Evolutionary conservation across 2,329 filamentous ascomycete species (phyloP).

Genomic region (Ascochyta fabae): DNA sequence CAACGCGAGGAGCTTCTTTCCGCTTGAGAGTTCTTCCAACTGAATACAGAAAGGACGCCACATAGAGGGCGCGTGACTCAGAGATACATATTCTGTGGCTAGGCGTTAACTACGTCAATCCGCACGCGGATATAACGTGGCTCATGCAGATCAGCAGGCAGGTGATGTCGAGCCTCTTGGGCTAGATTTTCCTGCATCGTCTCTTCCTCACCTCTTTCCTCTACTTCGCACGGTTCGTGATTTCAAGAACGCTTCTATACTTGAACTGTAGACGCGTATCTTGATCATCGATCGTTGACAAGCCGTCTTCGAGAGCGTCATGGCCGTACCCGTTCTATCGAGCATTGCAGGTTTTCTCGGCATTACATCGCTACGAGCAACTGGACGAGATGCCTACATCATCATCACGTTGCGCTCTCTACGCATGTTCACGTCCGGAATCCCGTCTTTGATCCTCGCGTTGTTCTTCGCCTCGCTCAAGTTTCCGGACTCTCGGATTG

Average conservation of each 20-base stretch:
- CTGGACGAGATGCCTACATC: conserved; percentile 47
- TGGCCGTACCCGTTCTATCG: conserved; percentile 27
- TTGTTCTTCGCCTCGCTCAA: conserved; percentile 47
- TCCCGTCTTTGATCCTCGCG: conserved; percentile 47
- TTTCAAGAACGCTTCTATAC: conserved; percentile 1
- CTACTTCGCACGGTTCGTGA: background rate
- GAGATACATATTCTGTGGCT: background rate
- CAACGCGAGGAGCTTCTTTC: background rate
- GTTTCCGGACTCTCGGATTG: conserved; percentile 46
- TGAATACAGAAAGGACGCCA: background rate
- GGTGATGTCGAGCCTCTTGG: conserved; percentile 15
- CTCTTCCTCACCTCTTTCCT: conserved; percentile 13
- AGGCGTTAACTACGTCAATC: background rate
- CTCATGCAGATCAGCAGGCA: conserved; percentile 13
- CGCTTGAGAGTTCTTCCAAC: background rate
- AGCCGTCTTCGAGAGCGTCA: conserved; percentile 4
- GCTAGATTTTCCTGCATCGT: conserved; percentile 13
- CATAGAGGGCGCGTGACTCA: background rate
- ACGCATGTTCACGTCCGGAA: conserved; percentile 48
- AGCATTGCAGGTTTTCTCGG: conserved; percentile 41
- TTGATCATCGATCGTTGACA: background rate
- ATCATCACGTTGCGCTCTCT: conserved; percentile 52
- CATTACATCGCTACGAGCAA: conserved; percentile 39
- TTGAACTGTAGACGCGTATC: conserved; percentile 2
- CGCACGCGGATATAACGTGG: conserved; percentile 16